A percentile compares a stretch with the other conserved stretches of the same genome.
phyloP scores from a whole-genome alignment of 805 yeast species.

The Monosporozyma aerobia region DNA sequence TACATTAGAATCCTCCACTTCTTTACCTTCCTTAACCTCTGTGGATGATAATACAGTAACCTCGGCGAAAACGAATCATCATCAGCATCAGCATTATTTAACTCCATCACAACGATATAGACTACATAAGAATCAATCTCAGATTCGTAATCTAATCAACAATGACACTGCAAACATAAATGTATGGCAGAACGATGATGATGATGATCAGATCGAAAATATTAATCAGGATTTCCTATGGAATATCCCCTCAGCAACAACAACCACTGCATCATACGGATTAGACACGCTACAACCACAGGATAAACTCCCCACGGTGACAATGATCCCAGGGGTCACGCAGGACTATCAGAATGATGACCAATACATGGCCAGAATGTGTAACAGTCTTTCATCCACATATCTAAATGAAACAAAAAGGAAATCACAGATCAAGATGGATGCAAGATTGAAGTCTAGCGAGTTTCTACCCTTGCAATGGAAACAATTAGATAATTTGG shows the following conservation, averaged over 20 bases:
- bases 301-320: not conserved
- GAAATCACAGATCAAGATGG: conserved; percentile 28
- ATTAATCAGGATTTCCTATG: conserved; percentile 27
- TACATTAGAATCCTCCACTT: not conserved
- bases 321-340: not conserved
- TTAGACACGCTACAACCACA: not conserved
- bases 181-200: not conserved
- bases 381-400: conserved; percentile 31
- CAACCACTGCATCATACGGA: not conserved
- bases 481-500: conserved; percentile 28
- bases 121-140: conserved; percentile 29
- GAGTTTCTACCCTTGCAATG: conserved; percentile 30
- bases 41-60: not conserved
- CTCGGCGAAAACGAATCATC: not conserved
- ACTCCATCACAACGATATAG: conserved; percentile 36
- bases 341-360: conserved; percentile 10
- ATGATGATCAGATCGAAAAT: conserved; percentile 26
- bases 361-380: conserved; percentile 21
- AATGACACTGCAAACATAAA: conserved; percentile 30
- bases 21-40: not conserved
- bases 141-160: conserved; percentile 19
- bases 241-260: conserved; percentile 45
- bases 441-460: conserved; percentile 26
- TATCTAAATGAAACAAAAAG: conserved; percentile 32
- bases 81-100: conserved; percentile 9